These are phyloP conservation scores for Globisporangium paddicum DNA, from an alignment of 352 stramenopile genomes.

Conservation along the genomic window DNA sequence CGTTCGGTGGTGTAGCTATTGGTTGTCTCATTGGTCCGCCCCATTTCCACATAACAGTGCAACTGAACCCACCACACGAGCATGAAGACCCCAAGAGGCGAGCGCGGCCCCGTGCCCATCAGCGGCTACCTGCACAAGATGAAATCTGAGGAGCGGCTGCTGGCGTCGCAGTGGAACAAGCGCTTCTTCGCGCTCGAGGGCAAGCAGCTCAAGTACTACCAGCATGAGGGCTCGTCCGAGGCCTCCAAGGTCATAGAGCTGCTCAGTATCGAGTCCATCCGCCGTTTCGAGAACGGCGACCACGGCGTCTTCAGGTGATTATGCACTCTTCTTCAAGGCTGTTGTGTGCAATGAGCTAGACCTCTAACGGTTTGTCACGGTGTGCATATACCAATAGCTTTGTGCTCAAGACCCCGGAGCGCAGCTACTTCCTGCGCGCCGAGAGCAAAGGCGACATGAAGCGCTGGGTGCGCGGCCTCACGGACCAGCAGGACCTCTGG, in stretches of 20 bases:
- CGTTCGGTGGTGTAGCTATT: background rate
- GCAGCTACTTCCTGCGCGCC: conserved; percentile 77
- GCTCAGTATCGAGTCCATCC: conserved; percentile 69
- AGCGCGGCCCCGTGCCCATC: conserved; percentile 64
- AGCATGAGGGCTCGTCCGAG: conserved; percentile 47
- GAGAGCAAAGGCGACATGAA: conserved; percentile 88
- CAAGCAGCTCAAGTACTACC: conserved; percentile 77
- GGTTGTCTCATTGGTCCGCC: too few relatives aligned
- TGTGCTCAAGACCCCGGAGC: conserved; percentile 67
- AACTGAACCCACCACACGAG: background rate
- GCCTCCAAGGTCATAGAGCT: conserved; percentile 72
- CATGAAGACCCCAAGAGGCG: conserved; percentile 46
- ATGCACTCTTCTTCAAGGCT: too few relatives aligned
- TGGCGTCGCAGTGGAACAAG: conserved; percentile 79
- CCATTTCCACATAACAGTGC: conserved; percentile 3
- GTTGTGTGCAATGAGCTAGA: too few relatives aligned
- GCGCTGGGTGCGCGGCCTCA: conserved; percentile 76
- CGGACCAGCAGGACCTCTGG: conserved; percentile 81
- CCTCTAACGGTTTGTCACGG: background rate
- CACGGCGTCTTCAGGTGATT: conserved; percentile 67
- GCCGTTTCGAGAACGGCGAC: conserved; percentile 78
- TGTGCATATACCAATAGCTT: conserved; percentile 34
- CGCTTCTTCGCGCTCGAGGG: conserved; percentile 79
- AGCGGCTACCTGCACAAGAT: conserved; percentile 85
- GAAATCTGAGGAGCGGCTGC: conserved; percentile 62